Percentiles rank a stretch among this genome's conserved stretches.
These are phyloP conservation scores for Roridomyces roridus DNA, from an alignment of 768 basidiomycete genomes.

Conservation along the genomic window DNA sequence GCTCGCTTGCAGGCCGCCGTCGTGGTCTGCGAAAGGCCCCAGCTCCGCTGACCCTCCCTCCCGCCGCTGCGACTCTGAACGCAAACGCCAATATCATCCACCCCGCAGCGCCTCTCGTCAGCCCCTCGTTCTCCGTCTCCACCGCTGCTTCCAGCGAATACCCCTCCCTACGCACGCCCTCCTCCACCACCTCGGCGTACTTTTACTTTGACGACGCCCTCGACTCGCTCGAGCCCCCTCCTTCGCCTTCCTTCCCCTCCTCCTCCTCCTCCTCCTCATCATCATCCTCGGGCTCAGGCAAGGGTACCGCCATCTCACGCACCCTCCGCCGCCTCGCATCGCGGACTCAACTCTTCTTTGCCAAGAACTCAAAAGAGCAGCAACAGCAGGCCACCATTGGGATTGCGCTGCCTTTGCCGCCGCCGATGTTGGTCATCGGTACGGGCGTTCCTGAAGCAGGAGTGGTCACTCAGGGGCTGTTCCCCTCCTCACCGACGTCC, in stretches of 20 bases:
- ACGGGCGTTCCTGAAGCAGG: too few relatives aligned
- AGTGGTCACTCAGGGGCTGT: neutral
- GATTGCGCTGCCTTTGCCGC: neutral
- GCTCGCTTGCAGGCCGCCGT: neutral
- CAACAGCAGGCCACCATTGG: too few relatives aligned
- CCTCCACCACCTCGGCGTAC: conserved; percentile 9
- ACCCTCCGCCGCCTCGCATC: conserved; percentile 17
- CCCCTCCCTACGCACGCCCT: conserved; percentile 5
- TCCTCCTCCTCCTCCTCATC: too few relatives aligned
- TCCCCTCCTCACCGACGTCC: neutral
- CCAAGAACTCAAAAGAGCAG: neutral
- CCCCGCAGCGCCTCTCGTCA: too few relatives aligned
- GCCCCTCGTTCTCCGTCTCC: conserved; percentile 6
- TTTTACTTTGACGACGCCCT: conserved; percentile 24
- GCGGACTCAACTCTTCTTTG: conserved; percentile 13
- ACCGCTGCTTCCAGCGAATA: neutral
- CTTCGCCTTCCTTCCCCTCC: too few relatives aligned
- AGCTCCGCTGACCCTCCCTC: neutral
- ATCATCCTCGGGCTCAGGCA: neutral
- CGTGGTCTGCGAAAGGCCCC: conserved; percentile 5
- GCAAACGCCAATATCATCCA: neutral
- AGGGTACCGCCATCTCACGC: neutral
- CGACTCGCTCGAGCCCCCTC: neutral
- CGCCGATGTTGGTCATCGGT: neutral
- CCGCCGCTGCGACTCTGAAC: neutral